Base-by-base conservation (phyloP, 2,329 filamentous ascomycete genomes). In the Aspergillus novofumigatus region DNA sequence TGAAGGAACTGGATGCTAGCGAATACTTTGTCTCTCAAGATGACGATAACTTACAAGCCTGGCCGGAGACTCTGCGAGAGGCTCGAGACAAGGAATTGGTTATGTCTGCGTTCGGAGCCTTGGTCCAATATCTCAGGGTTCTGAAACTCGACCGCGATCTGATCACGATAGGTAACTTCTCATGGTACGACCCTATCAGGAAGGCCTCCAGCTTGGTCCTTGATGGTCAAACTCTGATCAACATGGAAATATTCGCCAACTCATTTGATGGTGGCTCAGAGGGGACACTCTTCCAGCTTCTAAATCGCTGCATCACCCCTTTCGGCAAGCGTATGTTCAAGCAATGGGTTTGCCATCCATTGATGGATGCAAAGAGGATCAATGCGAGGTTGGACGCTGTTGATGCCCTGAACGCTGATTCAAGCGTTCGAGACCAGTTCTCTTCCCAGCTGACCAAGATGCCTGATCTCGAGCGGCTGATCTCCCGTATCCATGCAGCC, bases 301-400 rank as follows among this genome's bases (percentile, higher is more conserved):
- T 99, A 53, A 97, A 99, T 72, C 86, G 91, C 52, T 99, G 94
- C 70, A 88, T 97, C 60, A 97, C 94, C 3, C 93, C 94, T 0
- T 99, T 99, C 69, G 94, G 94, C 56, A 99, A 99, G 77, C 89
- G 94, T 10, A 86, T 96, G 72, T 92, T 99, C 73, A 89, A 92
- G 54, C 92, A 96, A 72, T 99, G 94, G 94, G 89, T 99, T 2
- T 97, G 93, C 67, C 94, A 99, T 73, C 94, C 94, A 2, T 80
- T 99, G 14, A 91, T 92, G 71, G 89, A 96, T 74, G 87, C 90
- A 5, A 78, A 81, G 41, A 92, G 89, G 69, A 97, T 99, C 78
- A 96, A 97, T 67, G 92, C 95, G 62, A 86, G 94, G 5, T 80
- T 99, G 10, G 92, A 99, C 75, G 94, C 94, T 4, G 92, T 99